phyloP scores from a whole-genome alignment of 768 basidiomycete species.

The Tricholoma bakamatsutake region DNA sequence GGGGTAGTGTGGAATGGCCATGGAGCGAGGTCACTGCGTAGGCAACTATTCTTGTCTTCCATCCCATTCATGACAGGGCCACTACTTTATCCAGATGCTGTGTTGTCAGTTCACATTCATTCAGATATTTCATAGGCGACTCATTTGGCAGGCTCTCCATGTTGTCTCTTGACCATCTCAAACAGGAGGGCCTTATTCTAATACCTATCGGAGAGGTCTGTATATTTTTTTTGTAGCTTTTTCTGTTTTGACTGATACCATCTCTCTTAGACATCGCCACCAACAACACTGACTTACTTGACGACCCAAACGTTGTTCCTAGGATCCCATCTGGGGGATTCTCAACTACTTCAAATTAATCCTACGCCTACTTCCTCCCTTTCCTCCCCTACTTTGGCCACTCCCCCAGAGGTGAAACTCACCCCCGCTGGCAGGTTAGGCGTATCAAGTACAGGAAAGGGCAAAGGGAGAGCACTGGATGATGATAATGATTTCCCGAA shows the following conservation, averaged over 20 bases:
- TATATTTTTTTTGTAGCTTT: background rate
- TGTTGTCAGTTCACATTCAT: constrained; percentile 37
- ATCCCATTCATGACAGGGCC: background rate
- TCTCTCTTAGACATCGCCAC: constrained; percentile 53
- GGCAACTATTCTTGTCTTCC: constrained; percentile 17
- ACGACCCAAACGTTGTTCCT: constrained; percentile 65
- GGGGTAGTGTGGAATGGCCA: constrained; percentile 62
- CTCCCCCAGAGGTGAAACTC: constrained; percentile 43
- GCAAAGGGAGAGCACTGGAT: constrained; percentile 30
- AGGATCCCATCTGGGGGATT: constrained; percentile 79
- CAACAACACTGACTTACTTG: constrained; percentile 69
- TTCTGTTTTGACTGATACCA: background rate
- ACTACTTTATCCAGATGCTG: constrained; percentile 38
- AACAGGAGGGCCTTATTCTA: constrained; percentile 41
- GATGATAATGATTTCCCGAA: constrained; percentile 26
- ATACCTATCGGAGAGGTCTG: constrained; percentile 65
- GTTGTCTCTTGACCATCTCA: constrained; percentile 46
- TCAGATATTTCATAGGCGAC: constrained; percentile 62
- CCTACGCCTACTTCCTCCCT: constrained; percentile 35
- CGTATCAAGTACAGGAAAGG: constrained; percentile 27
- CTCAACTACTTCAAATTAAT: constrained; percentile 65
- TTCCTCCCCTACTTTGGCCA: constrained; percentile 41
- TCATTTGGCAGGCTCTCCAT: constrained; percentile 64
- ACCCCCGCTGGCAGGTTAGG: constrained; percentile 30
- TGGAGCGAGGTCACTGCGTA: constrained; percentile 72